Evolutionary conservation across 192 early-diverging fungal genomes (phyloP).

Genomic region (Podila clonocystis): DNA sequence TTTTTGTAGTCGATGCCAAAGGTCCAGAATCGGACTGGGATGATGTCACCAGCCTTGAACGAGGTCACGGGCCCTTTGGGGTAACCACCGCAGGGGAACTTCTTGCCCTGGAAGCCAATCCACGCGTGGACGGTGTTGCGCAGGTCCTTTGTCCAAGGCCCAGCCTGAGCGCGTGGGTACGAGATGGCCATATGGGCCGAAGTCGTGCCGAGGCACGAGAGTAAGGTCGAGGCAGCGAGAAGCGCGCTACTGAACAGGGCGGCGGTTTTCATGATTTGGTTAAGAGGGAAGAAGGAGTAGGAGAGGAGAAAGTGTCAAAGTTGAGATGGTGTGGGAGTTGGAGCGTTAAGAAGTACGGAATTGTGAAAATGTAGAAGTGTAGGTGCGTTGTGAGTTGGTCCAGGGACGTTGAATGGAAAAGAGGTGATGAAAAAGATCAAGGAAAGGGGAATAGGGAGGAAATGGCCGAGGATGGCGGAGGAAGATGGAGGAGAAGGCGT

Average conservation of each 20-base stretch:
- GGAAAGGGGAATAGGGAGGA: neutral
- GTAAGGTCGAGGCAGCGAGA: slow-evolving; percentile 16
- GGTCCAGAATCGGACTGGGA: slow-evolving; percentile 59
- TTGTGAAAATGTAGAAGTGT: no score
- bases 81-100: slow-evolving; percentile 54
- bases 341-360: neutral
- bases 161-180: slow-evolving; percentile 40
- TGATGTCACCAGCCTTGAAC: slow-evolving; percentile 58
- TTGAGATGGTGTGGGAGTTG: neutral
- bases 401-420: neutral
- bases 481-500: neutral
- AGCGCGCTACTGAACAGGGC: slow-evolving; percentile 16
- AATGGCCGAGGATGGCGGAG: neutral
- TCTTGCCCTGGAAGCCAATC: slow-evolving; percentile 47
- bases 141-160: slow-evolving; percentile 42
- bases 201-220: slow-evolving; percentile 23
- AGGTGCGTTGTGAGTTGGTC: neutral
- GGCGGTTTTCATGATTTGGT: slow-evolving; percentile 17
- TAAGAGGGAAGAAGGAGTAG: neutral
- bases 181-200: slow-evolving; percentile 50
- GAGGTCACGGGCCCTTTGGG: slow-evolving; percentile 46
- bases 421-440: neutral
- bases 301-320: neutral
- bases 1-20: slow-evolving; percentile 29
- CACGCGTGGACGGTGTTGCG: slow-evolving; percentile 26